Evolutionary conservation across 2,329 filamentous ascomycete genomes (phyloP).

Genomic region (Colletotrichum sp.): DNA sequence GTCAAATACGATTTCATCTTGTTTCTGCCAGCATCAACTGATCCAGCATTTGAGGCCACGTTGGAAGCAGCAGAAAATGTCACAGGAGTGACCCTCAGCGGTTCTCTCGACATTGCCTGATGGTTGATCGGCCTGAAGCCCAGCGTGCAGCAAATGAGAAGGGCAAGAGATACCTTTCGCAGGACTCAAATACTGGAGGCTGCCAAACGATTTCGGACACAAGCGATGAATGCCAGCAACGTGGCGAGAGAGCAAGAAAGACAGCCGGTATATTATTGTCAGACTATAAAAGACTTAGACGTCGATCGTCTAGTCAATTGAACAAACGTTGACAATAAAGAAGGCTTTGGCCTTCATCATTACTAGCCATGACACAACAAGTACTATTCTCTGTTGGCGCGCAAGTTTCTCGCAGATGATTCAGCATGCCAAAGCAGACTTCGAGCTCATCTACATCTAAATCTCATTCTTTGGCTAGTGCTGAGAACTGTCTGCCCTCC

Average conservation of each 20-base stretch:
- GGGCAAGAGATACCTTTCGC: neutral
- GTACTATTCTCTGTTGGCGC: conserved; percentile 29
- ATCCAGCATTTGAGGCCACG: neutral
- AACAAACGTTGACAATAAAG: neutral
- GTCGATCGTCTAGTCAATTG: neutral
- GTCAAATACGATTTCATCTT: neutral
- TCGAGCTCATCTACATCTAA: neutral
- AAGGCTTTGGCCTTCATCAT: neutral
- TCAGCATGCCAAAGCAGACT: neutral
- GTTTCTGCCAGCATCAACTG: neutral
- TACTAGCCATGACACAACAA: conserved; percentile 32
- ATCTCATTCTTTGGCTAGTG: conserved; percentile 7
- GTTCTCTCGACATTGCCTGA: neutral
- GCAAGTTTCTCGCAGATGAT: conserved; percentile 14
- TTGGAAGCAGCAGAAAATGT: neutral
- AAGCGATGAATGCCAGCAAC: neutral
- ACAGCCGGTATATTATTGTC: neutral
- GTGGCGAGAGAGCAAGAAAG: conserved; percentile 10
- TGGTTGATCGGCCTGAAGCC: no score
- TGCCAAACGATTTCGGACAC: neutral
- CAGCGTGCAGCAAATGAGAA: neutral
- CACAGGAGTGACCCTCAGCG: neutral
- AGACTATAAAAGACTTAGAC: neutral
- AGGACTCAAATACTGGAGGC: neutral
- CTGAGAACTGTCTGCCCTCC: neutral